A percentile compares a stretch with the other conserved stretches of the same genome.
Evolutionary conservation across 495 filamentous ascomycete species (phyloP).

Genomic region (Penicillium soppii): DNA sequence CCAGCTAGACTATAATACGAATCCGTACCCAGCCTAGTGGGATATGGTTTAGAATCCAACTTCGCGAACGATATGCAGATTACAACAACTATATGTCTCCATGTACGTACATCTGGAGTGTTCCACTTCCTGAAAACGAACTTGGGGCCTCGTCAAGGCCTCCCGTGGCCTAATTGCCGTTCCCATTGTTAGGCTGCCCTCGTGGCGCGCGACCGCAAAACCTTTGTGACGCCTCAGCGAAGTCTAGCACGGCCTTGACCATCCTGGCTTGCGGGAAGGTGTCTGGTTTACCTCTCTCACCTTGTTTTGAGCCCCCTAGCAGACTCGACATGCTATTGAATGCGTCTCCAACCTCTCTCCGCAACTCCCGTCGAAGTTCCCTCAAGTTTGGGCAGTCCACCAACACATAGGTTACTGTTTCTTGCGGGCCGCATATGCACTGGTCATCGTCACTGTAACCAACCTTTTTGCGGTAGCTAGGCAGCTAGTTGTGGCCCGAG

Average conservation of each 20-base stretch:
- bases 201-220: conserved; percentile 25
- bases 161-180: conserved; percentile 18
- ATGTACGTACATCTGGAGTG: conserved; percentile 10
- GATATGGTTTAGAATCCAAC: neutral
- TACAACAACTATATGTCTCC: conserved; percentile 7
- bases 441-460: conserved; percentile 15
- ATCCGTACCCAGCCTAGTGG: too few species aligned
- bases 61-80: neutral
- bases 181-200: conserved; percentile 19
- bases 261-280: conserved; percentile 13
- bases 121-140: conserved; percentile 14
- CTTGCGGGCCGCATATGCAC: conserved; percentile 16
- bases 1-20: too few species aligned
- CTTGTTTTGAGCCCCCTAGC: conserved; percentile 14
- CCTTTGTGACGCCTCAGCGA: conserved; percentile 22
- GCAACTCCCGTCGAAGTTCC: conserved; percentile 7
- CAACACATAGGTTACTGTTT: conserved; percentile 18
- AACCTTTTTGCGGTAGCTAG: conserved; percentile 9
- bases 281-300: too few species aligned
- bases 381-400: conserved; percentile 2
- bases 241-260: conserved; percentile 23
- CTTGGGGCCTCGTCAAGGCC: conserved; percentile 21
- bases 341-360: conserved; percentile 14
- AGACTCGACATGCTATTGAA: conserved; percentile 18
- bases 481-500: conserved; percentile 20